A percentile compares a stretch with the other conserved stretches of the same genome.
Evolutionary conservation across 257 asterid species (phyloP).

Genomic region (Eustoma russellianum): DNA sequence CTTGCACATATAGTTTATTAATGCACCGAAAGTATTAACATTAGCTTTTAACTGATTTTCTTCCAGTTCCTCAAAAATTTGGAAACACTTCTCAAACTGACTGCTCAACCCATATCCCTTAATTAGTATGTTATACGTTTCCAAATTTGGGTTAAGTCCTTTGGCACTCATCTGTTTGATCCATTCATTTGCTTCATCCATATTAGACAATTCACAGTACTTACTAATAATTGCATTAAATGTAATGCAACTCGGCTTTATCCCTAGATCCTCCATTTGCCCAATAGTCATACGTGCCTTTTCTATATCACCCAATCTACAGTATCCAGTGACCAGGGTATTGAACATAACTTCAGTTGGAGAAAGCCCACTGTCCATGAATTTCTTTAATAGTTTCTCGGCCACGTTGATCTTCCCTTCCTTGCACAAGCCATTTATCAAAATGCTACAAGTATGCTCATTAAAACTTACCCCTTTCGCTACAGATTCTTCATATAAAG

Average conservation of each 20-base stretch:
- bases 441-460: constrained; percentile 1
- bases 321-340: neutral
- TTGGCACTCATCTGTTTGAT: neutral
- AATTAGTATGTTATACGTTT: constrained; percentile 1
- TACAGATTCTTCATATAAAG: constrained; percentile 3
- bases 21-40: neutral
- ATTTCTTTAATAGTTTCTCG: neutral
- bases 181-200: no score
- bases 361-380: neutral
- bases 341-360: constrained; percentile 1
- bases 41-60: neutral
- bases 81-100: neutral
- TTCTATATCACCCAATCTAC: neutral
- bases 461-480: neutral
- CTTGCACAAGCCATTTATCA: constrained; percentile 4
- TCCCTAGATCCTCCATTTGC: neutral
- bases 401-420: neutral
- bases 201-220: no score
- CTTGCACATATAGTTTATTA: neutral
- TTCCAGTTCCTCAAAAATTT: neutral
- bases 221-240: no score
- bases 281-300: neutral
- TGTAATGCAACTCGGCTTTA: constrained; percentile 1
- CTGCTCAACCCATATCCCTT: neutral
- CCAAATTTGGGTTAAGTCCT: neutral